Conservation (phyloP, 352 stramenopile species). For the Halophytophthora polymorphica region DNA sequence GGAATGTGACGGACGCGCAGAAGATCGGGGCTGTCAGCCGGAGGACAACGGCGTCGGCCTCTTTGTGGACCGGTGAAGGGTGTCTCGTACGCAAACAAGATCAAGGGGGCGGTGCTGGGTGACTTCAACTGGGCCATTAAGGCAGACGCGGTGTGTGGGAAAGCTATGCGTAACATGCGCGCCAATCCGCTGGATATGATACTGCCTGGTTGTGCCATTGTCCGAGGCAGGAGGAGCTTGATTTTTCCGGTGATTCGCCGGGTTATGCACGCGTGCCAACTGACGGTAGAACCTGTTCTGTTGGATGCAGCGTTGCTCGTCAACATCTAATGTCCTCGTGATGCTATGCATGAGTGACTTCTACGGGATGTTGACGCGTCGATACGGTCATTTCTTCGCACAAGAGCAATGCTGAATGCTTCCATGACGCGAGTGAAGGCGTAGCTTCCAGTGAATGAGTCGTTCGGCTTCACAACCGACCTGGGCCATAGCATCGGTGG, state of each 20-base stretch:
- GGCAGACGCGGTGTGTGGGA: conserved; percentile 97
- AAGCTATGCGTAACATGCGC: conserved; percentile 95
- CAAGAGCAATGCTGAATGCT: conserved; percentile 98
- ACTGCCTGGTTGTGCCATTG: conserved; percentile 99
- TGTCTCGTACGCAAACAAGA: conserved; percentile 99
- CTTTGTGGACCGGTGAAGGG: conserved; percentile 98
- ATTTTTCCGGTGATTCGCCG: conserved; percentile 98
- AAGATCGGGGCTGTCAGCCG: conserved; percentile 99
- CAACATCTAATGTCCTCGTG: conserved; percentile 98
- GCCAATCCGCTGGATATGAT: conserved; percentile 99
- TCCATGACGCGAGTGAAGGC: conserved; percentile 98
- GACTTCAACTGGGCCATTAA: conserved; percentile 99
- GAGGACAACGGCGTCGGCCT: conserved; percentile 98
- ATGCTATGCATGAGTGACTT: conserved; percentile 98
- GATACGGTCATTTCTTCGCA: conserved; percentile 98
- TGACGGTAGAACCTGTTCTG: conserved; percentile 92
- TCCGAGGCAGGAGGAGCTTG: conserved; percentile 99
- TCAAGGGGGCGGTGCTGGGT: conserved; percentile 98
- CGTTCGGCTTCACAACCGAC: conserved; percentile 99
- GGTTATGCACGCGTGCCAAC: conserved; percentile 97
- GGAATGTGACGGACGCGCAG: conserved; percentile 97
- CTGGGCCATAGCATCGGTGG: conserved; percentile 97
- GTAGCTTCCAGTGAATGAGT: conserved; percentile 99
- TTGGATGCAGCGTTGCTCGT: conserved; percentile 99
- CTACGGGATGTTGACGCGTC: conserved; percentile 98